Evolutionary conservation across 1,284 basidiomycete genomes (phyloP).

Genomic region (Ceraceosorus guamensis): DNA sequence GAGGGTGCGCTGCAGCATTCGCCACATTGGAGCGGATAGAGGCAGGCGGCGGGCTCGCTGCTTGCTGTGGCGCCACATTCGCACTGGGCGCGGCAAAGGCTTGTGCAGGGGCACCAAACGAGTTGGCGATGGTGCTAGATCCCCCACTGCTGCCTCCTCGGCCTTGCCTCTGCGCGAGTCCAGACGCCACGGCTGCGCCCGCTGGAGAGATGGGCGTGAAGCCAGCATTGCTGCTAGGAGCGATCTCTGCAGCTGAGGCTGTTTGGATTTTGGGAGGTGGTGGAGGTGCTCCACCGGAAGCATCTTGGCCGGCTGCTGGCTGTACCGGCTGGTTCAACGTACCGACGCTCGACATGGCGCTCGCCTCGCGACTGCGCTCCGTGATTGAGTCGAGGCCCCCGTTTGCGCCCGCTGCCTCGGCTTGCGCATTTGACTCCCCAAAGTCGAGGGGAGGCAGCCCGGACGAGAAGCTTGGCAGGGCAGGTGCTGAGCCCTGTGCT

Average conservation of each 20-base stretch:
- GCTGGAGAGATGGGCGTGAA: neutral
- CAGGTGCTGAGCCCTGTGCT: slow-evolving; percentile 1
- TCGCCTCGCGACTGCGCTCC: slow-evolving; percentile 13
- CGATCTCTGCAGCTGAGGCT: neutral
- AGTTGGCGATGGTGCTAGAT: too few species aligned
- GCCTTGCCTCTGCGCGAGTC: too few species aligned
- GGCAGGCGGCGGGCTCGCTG: neutral
- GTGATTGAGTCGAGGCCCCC: slow-evolving; percentile 10
- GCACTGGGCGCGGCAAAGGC: too few species aligned
- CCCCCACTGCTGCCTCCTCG: too few species aligned
- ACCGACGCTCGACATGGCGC: slow-evolving; percentile 2
- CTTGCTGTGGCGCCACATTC: too few species aligned
- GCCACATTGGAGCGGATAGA: neutral
- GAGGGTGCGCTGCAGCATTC: too few species aligned
- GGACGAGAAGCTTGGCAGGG: slow-evolving; percentile 10
- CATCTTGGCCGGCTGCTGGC: too few species aligned
- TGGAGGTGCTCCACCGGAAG: too few species aligned
- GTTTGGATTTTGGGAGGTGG: too few species aligned
- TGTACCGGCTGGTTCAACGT: too few species aligned
- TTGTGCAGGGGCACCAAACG: too few species aligned
- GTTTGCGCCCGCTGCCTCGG: neutral
- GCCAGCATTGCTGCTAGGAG: neutral
- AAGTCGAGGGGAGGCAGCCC: slow-evolving; percentile 29
- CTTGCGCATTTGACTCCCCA: slow-evolving; percentile 1
- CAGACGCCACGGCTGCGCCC: neutral